phyloP scores from a whole-genome alignment of 192 early-diverging fungal genomes.

The Umbelopsis isabellina region DNA sequence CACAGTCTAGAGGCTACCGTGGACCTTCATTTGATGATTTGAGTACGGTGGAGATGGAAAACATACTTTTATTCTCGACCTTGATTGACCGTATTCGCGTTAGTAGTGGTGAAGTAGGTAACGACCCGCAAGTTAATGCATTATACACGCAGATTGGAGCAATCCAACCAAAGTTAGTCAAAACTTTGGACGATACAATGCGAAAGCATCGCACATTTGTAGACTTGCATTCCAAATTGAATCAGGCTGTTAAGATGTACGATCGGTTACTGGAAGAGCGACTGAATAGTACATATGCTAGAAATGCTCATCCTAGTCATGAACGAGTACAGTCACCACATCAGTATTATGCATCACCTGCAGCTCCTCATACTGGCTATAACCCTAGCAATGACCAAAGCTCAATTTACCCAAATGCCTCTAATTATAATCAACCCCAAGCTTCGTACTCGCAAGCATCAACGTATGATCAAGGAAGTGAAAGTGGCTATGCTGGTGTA shows the following conservation, averaged over 20 bases:
- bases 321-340: conserved; percentile 33
- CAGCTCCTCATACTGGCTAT: conserved; percentile 41
- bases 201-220: conserved; percentile 76
- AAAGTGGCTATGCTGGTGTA: conserved; percentile 4
- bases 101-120: conserved; percentile 76
- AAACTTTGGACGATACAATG: conserved; percentile 72
- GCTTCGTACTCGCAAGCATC: conserved; percentile 38
- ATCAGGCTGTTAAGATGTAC: conserved; percentile 81
- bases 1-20: conserved; percentile 25
- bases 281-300: conserved; percentile 44
- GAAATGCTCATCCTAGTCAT: conserved; percentile 28
- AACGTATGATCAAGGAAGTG: conserved; percentile 1
- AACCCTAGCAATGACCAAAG: conserved; percentile 27
- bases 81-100: conserved; percentile 81
- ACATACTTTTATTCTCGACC: conserved; percentile 87
- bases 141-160: conserved; percentile 87
- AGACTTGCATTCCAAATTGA: conserved; percentile 82
- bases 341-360: conserved; percentile 21
- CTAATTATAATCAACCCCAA: conserved; percentile 37
- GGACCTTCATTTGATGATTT: conserved; percentile 60
- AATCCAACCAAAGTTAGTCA: conserved; percentile 82
- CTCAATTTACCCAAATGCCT: conserved; percentile 36
- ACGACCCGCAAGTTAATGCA: conserved; percentile 75
- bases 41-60: conserved; percentile 80
- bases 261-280: conserved; percentile 86